Evolutionary conservation across 1,284 basidiomycete genomes (phyloP), one percentile per base, ranked within the genome.

Genomic region (Trametes pubescens): DNA sequence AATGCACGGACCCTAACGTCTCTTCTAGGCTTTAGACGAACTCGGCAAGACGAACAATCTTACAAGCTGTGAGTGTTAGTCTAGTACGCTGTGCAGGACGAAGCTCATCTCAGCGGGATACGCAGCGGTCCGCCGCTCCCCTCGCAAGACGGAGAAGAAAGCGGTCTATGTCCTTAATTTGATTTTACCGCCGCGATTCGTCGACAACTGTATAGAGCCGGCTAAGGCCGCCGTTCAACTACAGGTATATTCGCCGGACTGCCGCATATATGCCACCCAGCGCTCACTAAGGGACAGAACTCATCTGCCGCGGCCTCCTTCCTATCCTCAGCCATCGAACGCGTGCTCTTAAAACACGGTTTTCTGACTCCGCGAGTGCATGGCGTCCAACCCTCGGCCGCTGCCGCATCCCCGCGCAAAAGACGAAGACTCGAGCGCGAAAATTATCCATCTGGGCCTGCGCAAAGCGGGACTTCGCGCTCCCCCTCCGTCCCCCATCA

Each of bases 81-180:
- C 22, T 18, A 9, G 1, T 4, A 43, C 6, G 35, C n/a, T 24
- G 11, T 22, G n/a, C 3, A 5, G 26, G 5, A 2, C n/a, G 8
- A 14, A 37, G 13, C 9, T 54, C 18, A 40, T 29, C 44, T 24
- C 3, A 38, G 5, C 16, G 21, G 5, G 22, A n/a, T 1, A 10
- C 9, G 22, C 56, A 91, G 88, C 77, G 57, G 68, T 74, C 34
- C 86, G 91, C 55, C 83, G 89, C 24, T 92, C 93, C 26, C 90
- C 93, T 29, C 84, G 87, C 37, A 93, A 94, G 77, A 73, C 79
- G 21, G 93, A 94, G 72, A 88, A 87, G 74, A 86, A 85, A 71
- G 89, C 94, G 1, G 84, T 94, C 58, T 97, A 94, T 74, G 90
- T 95, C 32, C 80, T 98, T 34, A 89, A 92, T 72, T 72, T 97